phyloP scores from a whole-genome alignment of 2,329 filamentous ascomycete species.

The Immersiporthe knoxdaviesiana region DNA sequence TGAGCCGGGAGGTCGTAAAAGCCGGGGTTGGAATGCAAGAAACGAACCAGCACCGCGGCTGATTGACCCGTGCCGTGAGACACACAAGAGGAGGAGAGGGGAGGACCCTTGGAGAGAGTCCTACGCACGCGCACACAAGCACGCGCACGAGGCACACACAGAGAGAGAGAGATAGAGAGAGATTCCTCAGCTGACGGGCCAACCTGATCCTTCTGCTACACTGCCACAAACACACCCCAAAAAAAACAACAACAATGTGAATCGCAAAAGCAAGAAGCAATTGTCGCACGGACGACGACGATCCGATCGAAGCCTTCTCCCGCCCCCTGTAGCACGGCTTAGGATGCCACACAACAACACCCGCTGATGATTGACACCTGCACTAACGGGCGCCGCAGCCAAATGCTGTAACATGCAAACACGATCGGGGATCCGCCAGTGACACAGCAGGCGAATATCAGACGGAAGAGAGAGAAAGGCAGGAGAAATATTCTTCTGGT shows the following conservation, averaged over 20 bases:
- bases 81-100: too few species aligned
- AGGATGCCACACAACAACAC: background rate
- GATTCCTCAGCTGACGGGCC: background rate
- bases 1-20: background rate
- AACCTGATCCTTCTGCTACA: background rate
- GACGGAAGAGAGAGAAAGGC: background rate
- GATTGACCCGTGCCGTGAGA: background rate
- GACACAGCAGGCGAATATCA: background rate
- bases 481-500: background rate
- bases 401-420: conserved; percentile 16
- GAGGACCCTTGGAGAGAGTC: background rate
- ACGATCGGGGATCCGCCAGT: background rate
- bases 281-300: background rate
- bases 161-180: too few species aligned
- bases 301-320: background rate
- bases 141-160: background rate
- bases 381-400: conserved; percentile 10
- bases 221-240: background rate
- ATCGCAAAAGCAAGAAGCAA: too few species aligned
- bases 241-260: background rate
- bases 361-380: conserved; percentile 11
- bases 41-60: background rate
- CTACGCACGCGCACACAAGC: background rate
- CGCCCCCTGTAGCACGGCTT: background rate
- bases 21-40: background rate